Evolutionary conservation across 768 basidiomycete species (phyloP).

Genomic region (Tulasnella sp.): DNA sequence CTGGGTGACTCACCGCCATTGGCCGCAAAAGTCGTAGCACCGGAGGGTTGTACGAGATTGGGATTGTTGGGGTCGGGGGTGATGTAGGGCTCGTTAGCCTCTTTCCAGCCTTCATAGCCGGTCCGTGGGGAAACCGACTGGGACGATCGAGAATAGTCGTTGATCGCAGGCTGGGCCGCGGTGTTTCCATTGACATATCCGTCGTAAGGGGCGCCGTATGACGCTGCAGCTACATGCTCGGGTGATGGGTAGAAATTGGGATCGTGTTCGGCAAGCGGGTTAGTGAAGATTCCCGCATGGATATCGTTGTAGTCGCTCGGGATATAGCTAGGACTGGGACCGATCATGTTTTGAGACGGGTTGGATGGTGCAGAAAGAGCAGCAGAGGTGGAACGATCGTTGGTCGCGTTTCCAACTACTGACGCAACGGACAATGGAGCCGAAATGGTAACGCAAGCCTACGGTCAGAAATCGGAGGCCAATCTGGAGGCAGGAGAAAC

Average conservation of each 20-base stretch:
- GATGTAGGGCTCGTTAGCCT: not conserved
- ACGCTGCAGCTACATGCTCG: not conserved
- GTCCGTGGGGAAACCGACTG: conserved; percentile 3
- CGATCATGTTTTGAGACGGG: conserved; percentile 8
- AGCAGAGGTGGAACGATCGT: not conserved
- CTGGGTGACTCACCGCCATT: not conserved
- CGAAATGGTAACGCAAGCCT: conserved; percentile 1
- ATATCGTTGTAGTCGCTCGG: conserved; percentile 4
- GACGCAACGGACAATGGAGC: not conserved
- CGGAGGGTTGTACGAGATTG: not conserved
- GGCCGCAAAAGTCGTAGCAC: not conserved
- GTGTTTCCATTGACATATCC: too few species aligned
- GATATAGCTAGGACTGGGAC: conserved; percentile 5
- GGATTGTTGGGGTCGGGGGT: not conserved
- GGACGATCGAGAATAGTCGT: too few species aligned
- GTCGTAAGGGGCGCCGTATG: not conserved
- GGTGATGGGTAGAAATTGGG: not conserved
- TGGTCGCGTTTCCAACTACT: not conserved
- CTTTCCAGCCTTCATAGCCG: conserved; percentile 1
- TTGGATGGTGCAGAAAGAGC: not conserved
- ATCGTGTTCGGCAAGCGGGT: not conserved
- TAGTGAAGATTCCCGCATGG: not conserved
- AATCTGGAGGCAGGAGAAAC: not conserved
- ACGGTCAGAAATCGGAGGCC: not conserved
- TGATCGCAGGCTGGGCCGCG: too few species aligned